Conservation (phyloP, 129 eudicot species). For the Logfia minima region DNA sequence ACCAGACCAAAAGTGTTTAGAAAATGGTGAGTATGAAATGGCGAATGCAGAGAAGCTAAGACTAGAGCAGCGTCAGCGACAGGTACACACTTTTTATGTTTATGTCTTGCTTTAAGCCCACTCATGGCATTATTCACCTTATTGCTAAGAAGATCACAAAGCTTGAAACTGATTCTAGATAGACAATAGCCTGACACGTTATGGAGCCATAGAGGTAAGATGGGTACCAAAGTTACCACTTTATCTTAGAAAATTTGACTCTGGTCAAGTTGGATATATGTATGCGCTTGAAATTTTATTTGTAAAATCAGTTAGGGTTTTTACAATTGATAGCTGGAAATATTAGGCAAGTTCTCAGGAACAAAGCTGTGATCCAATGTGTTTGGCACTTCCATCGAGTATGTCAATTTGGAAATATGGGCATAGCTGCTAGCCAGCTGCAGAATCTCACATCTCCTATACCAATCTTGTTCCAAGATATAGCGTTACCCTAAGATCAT, state of each 20-base stretch:
- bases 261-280: not conserved
- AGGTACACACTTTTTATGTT: slow-evolving; percentile 45
- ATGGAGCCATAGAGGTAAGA: not conserved
- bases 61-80: slow-evolving; percentile 88
- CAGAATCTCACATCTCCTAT: not conserved
- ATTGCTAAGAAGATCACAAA: not conserved
- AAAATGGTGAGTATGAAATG: slow-evolving; percentile 89
- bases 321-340: not conserved
- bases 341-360: not conserved
- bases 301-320: not conserved
- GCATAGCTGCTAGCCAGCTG: not conserved
- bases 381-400: not conserved
- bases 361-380: not conserved
- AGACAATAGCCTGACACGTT: not conserved
- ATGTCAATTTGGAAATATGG: not conserved
- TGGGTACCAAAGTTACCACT: not conserved
- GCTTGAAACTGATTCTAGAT: not conserved
- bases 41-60: slow-evolving; percentile 92
- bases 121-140: not conserved
- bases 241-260: not conserved
- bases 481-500: not conserved
- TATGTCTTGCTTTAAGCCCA: not conserved
- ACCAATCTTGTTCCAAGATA: not conserved
- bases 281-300: not conserved
- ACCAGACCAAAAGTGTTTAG: slow-evolving; percentile 93